phyloP scores from a whole-genome alignment of 1,284 basidiomycete species.

The Moniliophthora roreri region DNA sequence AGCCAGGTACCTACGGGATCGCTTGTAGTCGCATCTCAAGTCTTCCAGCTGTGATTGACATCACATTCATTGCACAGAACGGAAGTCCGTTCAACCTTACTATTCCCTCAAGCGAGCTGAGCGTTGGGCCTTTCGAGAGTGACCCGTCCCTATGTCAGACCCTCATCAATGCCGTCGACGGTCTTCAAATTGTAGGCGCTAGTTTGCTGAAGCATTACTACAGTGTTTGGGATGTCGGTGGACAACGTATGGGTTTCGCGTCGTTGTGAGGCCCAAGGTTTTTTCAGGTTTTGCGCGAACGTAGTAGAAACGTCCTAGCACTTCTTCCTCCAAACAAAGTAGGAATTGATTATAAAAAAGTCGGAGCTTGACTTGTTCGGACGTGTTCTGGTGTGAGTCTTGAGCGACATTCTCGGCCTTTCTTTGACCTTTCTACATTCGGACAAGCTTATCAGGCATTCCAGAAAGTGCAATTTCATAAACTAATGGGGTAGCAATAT shows the following conservation, averaged over 20 bases:
- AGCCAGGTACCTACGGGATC: constrained; percentile 57
- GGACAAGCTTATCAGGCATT: not conserved
- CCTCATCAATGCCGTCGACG: constrained; percentile 55
- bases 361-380: not conserved
- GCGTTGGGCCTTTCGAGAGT: constrained; percentile 52
- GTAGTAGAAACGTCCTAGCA: too few species aligned
- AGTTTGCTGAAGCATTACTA: constrained; percentile 58
- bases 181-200: constrained; percentile 48
- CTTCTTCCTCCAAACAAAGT: too few species aligned
- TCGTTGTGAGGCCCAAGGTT: not conserved
- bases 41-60: constrained; percentile 48
- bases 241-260: constrained; percentile 50
- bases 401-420: too few species aligned
- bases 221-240: constrained; percentile 53
- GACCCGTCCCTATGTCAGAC: constrained; percentile 49
- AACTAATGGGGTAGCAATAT: not conserved
- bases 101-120: constrained; percentile 54
- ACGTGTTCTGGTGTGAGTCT: not conserved
- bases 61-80: constrained; percentile 47
- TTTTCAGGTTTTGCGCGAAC: too few species aligned
- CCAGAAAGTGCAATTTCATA: not conserved
- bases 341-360: not conserved
- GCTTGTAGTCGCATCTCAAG: constrained; percentile 44
- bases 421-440: too few species aligned
- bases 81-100: constrained; percentile 52